Conservation (phyloP, 495 filamentous ascomycete genomes). For the Aspergillus funiculosus region DNA sequence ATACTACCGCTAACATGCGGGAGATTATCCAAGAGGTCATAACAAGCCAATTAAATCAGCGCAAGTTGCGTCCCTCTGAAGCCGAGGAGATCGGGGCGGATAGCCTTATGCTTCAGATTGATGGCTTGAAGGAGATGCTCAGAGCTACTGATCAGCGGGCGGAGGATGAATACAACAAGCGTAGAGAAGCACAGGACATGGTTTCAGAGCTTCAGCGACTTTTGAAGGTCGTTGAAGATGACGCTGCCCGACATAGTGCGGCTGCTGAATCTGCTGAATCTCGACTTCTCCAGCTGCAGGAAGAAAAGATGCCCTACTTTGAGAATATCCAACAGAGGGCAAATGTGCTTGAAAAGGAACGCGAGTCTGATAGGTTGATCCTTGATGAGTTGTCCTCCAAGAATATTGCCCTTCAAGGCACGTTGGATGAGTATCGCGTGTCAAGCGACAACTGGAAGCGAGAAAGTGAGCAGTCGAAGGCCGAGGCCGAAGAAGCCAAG, state of each 20-base stretch:
- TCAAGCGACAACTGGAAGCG: slow-evolving; percentile 50
- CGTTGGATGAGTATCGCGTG: slow-evolving; percentile 56
- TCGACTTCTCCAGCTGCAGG: slow-evolving; percentile 47
- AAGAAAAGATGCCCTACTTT: slow-evolving; percentile 47
- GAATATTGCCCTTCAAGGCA: slow-evolving; percentile 52
- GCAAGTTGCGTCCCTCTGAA: slow-evolving; percentile 32
- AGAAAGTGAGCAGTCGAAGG: slow-evolving; percentile 41
- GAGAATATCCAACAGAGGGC: slow-evolving; percentile 53
- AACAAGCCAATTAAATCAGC: slow-evolving; percentile 32
- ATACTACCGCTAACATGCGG: slow-evolving; percentile 37
- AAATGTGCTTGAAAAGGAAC: slow-evolving; percentile 56
- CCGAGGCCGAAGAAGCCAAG: slow-evolving; percentile 48
- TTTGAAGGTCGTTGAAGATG: slow-evolving; percentile 69
- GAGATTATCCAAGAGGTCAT: slow-evolving; percentile 45
- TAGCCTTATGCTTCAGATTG: slow-evolving; percentile 49
- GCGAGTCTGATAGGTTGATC: slow-evolving; percentile 58
- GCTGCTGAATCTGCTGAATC: slow-evolving; percentile 60
- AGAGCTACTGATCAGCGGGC: slow-evolving; percentile 45
- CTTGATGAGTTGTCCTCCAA: slow-evolving; percentile 56
- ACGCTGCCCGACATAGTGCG: slow-evolving; percentile 60
- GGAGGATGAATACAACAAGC: slow-evolving; percentile 56
- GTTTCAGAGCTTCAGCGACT: slow-evolving; percentile 64
- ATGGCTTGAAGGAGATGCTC: slow-evolving; percentile 50
- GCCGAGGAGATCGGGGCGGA: slow-evolving; percentile 45
- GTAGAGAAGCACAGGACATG: slow-evolving; percentile 66